phyloP scores from a whole-genome alignment of 768 basidiomycete species.

The Hygrophoropsis aurantiaca region DNA sequence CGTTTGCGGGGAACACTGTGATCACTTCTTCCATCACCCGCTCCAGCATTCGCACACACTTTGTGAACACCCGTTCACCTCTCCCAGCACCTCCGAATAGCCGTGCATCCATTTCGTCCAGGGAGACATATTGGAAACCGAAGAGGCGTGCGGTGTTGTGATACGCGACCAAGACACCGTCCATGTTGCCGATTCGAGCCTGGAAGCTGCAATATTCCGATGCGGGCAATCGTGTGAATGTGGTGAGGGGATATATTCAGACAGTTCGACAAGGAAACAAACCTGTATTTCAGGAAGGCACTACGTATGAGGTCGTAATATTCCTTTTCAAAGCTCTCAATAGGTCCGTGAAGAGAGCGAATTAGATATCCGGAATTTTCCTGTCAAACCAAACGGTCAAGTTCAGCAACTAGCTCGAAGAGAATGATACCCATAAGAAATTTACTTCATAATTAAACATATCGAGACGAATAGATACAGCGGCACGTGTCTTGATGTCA shows the following conservation, averaged over 20 bases:
- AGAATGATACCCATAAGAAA: neutral
- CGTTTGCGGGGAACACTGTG: slow-evolving; percentile 64
- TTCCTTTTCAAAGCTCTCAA: slow-evolving; percentile 88
- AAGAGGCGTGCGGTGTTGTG: slow-evolving; percentile 86
- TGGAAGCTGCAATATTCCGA: too few relatives aligned
- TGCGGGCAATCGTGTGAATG: too few relatives aligned
- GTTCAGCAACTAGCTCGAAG: neutral
- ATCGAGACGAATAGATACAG: slow-evolving; percentile 81
- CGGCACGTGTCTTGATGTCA: slow-evolving; percentile 94
- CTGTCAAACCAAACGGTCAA: slow-evolving; percentile 34
- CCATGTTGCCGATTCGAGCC: slow-evolving; percentile 95
- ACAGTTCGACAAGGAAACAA: too few relatives aligned
- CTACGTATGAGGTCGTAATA: slow-evolving; percentile 93
- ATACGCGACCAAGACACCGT: slow-evolving; percentile 86
- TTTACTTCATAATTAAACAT: slow-evolving; percentile 75
- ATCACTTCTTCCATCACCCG: slow-evolving; percentile 56
- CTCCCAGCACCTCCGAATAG: slow-evolving; percentile 63
- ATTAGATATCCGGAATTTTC: slow-evolving; percentile 83
- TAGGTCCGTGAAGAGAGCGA: slow-evolving; percentile 53
- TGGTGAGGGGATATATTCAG: too few relatives aligned
- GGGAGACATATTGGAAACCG: slow-evolving; percentile 91
- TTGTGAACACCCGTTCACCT: slow-evolving; percentile 77
- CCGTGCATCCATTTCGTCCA: slow-evolving; percentile 83
- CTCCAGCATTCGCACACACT: slow-evolving; percentile 74
- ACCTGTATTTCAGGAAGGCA: slow-evolving; percentile 94